Base-by-base conservation (phyloP, 2,329 filamentous ascomycete species). In the Fusarium neocosmosporiellum region DNA sequence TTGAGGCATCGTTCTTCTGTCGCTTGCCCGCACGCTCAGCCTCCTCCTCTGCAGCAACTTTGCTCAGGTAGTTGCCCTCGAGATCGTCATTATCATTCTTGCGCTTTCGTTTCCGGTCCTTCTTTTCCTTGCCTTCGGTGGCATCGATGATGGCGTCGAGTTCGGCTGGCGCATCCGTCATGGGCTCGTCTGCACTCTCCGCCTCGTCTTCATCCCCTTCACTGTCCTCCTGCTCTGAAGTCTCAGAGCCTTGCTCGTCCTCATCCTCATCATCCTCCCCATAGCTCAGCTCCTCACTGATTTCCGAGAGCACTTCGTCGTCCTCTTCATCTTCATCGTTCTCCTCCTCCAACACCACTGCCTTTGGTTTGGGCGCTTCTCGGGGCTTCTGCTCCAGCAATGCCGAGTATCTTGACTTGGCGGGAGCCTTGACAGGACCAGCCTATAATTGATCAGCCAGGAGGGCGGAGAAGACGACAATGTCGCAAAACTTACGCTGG, bases 31-130 rank as follows among this genome's bases (percentile, higher is more conserved):
- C 79, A 63, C 87, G 85, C 80, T 88, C 84, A 78, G 90, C 86
- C 78, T 90, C 84, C 75, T 89, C 87, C 77, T 91, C 82, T 78
- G 90, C 82, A 75, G 86, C 88, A 33, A 95, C 81, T 72, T 90
- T 91, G 63, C 88, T 84, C 83, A 96, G 84, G 76, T 95, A 95
- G 59, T 88, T 89, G 65, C 86, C 88, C 78, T 95, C 93, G 2
- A 95, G 82, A 64, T 93, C 90, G 27, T 94, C 91, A 66, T 92
- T 88, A 13, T 92, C 89, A 34, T 92, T 88, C 64, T 86, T 91
- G 66, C 92, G 86, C 83, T 93, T 93, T 69, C 91, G 87, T 80
- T 93, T 93, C 33, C 88, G 85, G 11, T 89, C 86, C 63, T 82
- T 79, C 75, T 76, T 81, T 77, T 81, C 64, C 82, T 81, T 72